Percentiles rank a stretch among this genome's conserved stretches.
These are phyloP conservation scores for Talaromyces amestolkiae DNA, from an alignment of 2,329 filamentous ascomycete species.

Conservation along the genomic window DNA sequence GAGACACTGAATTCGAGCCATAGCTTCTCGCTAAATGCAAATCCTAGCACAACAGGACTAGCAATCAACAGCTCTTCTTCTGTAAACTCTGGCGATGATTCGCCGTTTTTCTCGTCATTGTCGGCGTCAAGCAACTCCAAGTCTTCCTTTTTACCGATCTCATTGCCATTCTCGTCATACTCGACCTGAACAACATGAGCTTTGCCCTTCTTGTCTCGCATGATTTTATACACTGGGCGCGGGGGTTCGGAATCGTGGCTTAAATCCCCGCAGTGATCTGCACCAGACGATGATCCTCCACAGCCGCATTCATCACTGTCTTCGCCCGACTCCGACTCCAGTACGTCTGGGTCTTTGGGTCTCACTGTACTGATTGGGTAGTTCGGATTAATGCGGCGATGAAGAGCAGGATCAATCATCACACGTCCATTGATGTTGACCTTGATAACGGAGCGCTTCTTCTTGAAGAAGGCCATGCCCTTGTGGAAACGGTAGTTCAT, in stretches of 20 bases:
- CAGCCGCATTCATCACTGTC: conserved; percentile 46
- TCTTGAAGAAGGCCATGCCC: conserved; percentile 81
- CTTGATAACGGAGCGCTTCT: conserved; percentile 70
- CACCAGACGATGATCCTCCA: conserved; percentile 34
- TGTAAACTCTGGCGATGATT: conserved; percentile 58
- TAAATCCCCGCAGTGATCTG: conserved; percentile 39
- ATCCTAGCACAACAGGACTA: conserved; percentile 80
- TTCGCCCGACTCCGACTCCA: conserved; percentile 42
- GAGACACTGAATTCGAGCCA: conserved; percentile 88
- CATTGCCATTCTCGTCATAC: conserved; percentile 55
- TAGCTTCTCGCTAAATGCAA: conserved; percentile 81
- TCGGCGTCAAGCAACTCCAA: conserved; percentile 54
- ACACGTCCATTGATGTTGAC: conserved; percentile 83
- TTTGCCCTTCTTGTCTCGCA: conserved; percentile 54
- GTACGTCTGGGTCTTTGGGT: conserved; percentile 64
- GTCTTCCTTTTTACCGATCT: conserved; percentile 54
- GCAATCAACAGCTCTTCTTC: conserved; percentile 83
- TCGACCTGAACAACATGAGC: conserved; percentile 54
- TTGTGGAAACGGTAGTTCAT: conserved; percentile 81
- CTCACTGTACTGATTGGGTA: conserved; percentile 74
- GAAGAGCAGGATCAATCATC: conserved; percentile 82
- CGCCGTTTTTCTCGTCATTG: conserved; percentile 29
- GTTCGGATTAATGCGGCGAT: conserved; percentile 81
- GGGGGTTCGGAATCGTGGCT: conserved; percentile 35
- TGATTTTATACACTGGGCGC: conserved; percentile 51